Base-by-base conservation (phyloP, 805 yeast species). In the Vanderwaltozyma verrucispora region DNA sequence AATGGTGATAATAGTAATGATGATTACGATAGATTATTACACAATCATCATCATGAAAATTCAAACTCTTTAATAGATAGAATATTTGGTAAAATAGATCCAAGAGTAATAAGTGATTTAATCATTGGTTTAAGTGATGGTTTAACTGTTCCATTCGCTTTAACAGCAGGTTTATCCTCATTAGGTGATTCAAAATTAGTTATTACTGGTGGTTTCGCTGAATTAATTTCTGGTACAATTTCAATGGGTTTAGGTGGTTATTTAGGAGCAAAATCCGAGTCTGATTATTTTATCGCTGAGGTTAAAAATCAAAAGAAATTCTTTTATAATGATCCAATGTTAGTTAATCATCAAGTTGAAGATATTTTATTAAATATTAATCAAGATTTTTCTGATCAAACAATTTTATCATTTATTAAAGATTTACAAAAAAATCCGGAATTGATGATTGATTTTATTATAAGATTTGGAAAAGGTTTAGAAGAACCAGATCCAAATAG, bases 201-300 rank as follows among this genome's bases (percentile, higher is more conserved):
- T 36, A 86, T 88, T 43, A 86, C 96, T 18, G 96, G 96, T 69
- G 97, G 96, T 16, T 74, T 88, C 72, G 96, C 96, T 10, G 97
- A 88, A 65, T 74, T 88, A 49, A 94, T 88, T 5, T 83, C 95
- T 6, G 96, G 97, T 35, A 94, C 96, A 32, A 87, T 88, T 39
- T 82, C 94, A 26, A 88, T 88, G 97, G 96, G 97, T 10, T 74
- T 88, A 39, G 97, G 97, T 40, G 97, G 97, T 24, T 89, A 74
- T 59, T 69, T 88, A 39, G 97, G 96, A 26, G 97, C 97, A 31
- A 80, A 80, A 57, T 76, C 87, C 6, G 97, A 88, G 63, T 64
- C 69, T 23, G 88, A 82, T 56, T 82, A 75, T 59, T 82, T 80
- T 56, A 65, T 67, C 35, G 70, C 79, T 16, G 84, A 80, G 57